phyloP scores from a whole-genome alignment of 1,139 yeast species.

The Kodamaea ohmeri region DNA sequence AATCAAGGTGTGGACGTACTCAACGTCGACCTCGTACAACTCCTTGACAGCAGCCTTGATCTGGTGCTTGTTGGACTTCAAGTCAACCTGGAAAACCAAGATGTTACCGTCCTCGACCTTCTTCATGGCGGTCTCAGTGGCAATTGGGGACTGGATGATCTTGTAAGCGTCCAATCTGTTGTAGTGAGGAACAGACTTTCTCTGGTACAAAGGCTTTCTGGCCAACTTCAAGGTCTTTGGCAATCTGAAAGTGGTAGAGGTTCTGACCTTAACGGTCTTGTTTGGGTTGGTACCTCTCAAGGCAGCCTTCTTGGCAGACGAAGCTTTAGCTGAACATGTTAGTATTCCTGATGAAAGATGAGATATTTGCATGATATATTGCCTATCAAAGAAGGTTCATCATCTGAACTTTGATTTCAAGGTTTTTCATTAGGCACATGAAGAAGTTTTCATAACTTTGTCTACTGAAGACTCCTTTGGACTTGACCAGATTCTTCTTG shows the following conservation, averaged over 20 bases:
- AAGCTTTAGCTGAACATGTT: slow-evolving; percentile 59
- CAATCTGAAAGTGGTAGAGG: slow-evolving; percentile 91
- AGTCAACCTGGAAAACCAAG: slow-evolving; percentile 96
- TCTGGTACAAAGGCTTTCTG: slow-evolving; percentile 92
- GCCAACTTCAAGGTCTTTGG: slow-evolving; percentile 97
- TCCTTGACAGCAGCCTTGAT: slow-evolving; percentile 98
- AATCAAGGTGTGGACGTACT: slow-evolving; percentile 91
- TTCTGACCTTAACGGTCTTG: slow-evolving; percentile 91
- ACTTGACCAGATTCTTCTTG: no score
- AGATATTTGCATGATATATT: no score
- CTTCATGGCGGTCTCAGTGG: slow-evolving; percentile 98
- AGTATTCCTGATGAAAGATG: no score
- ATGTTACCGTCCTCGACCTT: slow-evolving; percentile 99
- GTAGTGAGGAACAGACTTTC: slow-evolving; percentile 96
- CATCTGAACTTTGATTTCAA: neutral
- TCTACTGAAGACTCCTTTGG: no score
- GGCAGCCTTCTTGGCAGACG: slow-evolving; percentile 98
- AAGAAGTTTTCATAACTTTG: no score
- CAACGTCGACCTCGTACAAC: slow-evolving; percentile 94
- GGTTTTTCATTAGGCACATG: no score
- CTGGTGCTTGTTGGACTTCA: slow-evolving; percentile 97
- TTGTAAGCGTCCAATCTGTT: slow-evolving; percentile 96
- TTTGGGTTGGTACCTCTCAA: slow-evolving; percentile 94
- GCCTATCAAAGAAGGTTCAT: neutral
- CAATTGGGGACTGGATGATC: slow-evolving; percentile 91